Evolutionary conservation across 176 grass and related monocot species (phyloP), one percentile per base, ranked within the genome.

Genomic region (Aegilops tauschii): DNA sequence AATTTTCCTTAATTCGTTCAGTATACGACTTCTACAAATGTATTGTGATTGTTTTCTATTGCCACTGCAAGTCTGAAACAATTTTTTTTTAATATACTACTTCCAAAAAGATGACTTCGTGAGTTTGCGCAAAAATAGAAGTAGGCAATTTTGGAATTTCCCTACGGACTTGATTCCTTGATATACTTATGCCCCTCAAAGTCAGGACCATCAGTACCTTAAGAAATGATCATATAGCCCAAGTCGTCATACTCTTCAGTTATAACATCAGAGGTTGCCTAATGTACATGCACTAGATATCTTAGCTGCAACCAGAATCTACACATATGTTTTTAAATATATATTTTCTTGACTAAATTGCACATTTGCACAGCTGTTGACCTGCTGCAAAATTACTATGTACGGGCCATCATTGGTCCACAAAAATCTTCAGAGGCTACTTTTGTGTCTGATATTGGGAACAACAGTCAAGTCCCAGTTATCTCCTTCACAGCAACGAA

Each of bases 401-500:
- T 92, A 8, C 74, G 83, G 58, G 91, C 63, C 5, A 88, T 93
- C 18, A 73, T 96, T 12, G 94, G 89, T 4, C 94, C 89, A 3
- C 84, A 77, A 61, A 86, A 86, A 35, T 96, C 91, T 30, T 64
- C 80, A 5, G 70, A 97, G 40, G 86, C 86, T 2, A 28, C 16
- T 5, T 94, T 97, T 54, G 59, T 97, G 14, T 79, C 83, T 29
- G 21, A 92, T 36, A 34, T 97, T 29, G 90, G 94, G 11, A 90
- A 79, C 54, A 86, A 68, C 61, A 85, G 82, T 37, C 67, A 87
- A 4, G 90, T 97, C 10, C 94, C 88, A 0, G 34, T 94, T 20
- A 49, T 97, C 63, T 90, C 92, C 52, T 92, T 92, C 83, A 90
- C 90, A 20, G 68, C 92, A 78, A 94, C 91, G 4, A 93, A 84